These are phyloP conservation scores for Dothistroma septosporum DNA, from an alignment of 2,329 filamentous ascomycete genomes.

Conservation along the genomic window DNA sequence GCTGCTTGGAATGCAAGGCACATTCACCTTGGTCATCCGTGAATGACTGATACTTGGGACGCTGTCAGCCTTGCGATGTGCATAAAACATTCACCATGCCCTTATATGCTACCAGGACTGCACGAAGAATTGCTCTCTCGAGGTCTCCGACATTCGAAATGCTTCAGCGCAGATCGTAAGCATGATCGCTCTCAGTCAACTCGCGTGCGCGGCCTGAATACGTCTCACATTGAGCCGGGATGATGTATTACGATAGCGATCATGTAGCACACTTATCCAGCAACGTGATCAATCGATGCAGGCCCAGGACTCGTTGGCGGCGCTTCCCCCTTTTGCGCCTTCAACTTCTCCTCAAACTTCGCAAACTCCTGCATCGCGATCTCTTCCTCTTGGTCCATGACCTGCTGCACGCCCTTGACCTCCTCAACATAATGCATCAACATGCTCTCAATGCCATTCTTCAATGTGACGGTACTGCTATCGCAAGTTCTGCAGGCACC, in stretches of 20 bases:
- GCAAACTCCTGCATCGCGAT: constrained; percentile 82
- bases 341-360: constrained; percentile 85
- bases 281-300: constrained; percentile 50
- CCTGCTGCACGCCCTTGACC: constrained; percentile 86
- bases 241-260: background rate
- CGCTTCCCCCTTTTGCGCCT: constrained; percentile 55
- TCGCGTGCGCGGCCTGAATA: background rate
- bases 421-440: constrained; percentile 88
- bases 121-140: too few relatives aligned
- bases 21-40: background rate
- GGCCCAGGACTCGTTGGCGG: constrained; percentile 49
- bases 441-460: constrained; percentile 98
- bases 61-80: background rate
- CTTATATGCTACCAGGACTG: too few relatives aligned
- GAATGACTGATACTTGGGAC: background rate
- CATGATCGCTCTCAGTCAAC: background rate
- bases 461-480: constrained; percentile 91
- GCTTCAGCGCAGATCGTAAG: background rate
- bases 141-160: background rate
- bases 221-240: background rate
- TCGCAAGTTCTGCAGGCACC: constrained; percentile 95
- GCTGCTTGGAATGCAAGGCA: background rate
- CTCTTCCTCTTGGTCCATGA: constrained; percentile 88
- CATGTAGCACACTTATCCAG: constrained; percentile 5
- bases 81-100: too few relatives aligned